Conservation (phyloP, 345 rosid genomes). For the Turritis glabra region DNA sequence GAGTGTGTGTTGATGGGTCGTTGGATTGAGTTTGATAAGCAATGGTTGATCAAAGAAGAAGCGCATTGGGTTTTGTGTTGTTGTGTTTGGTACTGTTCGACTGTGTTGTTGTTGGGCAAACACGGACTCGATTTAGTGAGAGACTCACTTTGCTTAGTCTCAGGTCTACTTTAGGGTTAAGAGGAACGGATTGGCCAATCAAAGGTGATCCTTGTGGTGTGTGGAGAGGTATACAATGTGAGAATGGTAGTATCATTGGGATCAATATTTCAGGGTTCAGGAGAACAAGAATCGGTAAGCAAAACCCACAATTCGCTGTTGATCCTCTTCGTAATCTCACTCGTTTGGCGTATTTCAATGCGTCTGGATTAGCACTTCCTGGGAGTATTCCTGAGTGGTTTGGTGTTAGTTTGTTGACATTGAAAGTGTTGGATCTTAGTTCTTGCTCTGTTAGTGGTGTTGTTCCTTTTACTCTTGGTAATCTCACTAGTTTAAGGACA, state of each 20-base stretch:
- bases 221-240: conserved; percentile 77
- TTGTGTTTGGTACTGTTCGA: conserved; percentile 41
- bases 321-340: conserved; percentile 75
- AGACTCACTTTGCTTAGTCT: conserved; percentile 64
- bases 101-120: conserved; percentile 52
- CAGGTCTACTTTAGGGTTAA: conserved; percentile 88
- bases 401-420: conserved; percentile 52
- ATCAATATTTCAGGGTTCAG: conserved; percentile 85
- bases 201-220: conserved; percentile 73
- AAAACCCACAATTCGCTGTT: conserved; percentile 72
- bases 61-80: conserved; percentile 41
- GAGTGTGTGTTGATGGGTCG: conserved; percentile 30
- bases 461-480: conserved; percentile 69
- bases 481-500: conserved; percentile 59
- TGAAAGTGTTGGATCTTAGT: conserved; percentile 86
- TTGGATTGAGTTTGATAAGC: conserved; percentile 35
- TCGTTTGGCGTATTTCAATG: conserved; percentile 64
- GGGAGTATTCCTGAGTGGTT: conserved; percentile 83
- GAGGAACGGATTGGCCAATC: conserved; percentile 86
- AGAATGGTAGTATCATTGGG: conserved; percentile 62
- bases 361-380: conserved; percentile 74
- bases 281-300: conserved; percentile 77
- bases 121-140: conserved; percentile 51
- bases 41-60: conserved; percentile 64
- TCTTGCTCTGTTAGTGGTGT: conserved; percentile 63